Base-by-base conservation (phyloP, 2,329 filamentous ascomycete species). In the Xylariaceae sp. region DNA sequence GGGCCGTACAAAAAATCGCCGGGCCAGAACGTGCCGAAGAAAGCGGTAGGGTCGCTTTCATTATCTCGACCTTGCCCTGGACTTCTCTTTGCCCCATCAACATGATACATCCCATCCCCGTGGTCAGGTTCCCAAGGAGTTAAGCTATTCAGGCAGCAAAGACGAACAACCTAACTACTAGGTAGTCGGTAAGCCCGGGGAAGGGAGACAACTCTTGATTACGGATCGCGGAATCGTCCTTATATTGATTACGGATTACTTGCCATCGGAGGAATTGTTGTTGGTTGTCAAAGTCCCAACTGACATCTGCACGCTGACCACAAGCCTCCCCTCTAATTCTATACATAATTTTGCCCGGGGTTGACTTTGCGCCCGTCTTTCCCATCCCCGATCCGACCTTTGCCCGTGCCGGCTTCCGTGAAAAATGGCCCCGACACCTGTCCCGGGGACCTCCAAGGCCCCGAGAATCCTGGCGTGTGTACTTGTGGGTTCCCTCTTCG, bases 381-480 rank as follows among this genome's bases (percentile, higher is more conserved):
- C 3, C 18, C 4, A 7, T 30, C 23, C 42, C 42, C 11, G 34
- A 56, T 56, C 44, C 23, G 23, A 30, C 23, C 23, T 30, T 23
- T 35, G 34, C n/a, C 39, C 17, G 23, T 15, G 57, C 37, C 59
- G 51, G 67, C 67, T 63, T 58, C 67, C 15, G 17, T 49, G 5
- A 47, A 59, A 4, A 30, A 64, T 64, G 62, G 67, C 69, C 30
- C 66, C 65, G 51, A 63, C 66, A 13, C 65, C 67, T 5, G 5
- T 30, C 23, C 4, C 23, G 9, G 69, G 66, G 56, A 35, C 23
- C 11, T 34, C 23, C 4, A 72, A 67, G 59, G 53, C 64, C 1
- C 69, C 70, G 51, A 66, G 70, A 56, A 62, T 72, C 39, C 66
- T 72, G 57, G 69, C 69, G 57, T 71, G 69, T 60, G 66, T 67